These are phyloP conservation scores for Bryoglossum gracile DNA, from an alignment of 495 filamentous ascomycete genomes.

Conservation along the genomic window DNA sequence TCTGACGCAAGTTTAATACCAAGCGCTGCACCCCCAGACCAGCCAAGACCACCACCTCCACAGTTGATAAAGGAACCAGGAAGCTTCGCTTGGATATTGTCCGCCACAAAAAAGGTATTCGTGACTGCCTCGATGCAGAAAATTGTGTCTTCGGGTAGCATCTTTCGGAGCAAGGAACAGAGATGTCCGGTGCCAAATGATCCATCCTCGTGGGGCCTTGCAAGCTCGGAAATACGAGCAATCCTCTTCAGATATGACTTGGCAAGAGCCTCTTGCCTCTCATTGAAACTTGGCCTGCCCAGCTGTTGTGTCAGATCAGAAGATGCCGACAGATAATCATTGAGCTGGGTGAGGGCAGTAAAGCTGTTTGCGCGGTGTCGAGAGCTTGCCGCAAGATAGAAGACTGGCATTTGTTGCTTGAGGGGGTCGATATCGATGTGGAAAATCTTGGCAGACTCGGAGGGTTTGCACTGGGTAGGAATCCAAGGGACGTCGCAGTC, in stretches of 20 bases:
- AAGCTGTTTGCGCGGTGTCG: constrained; percentile 67
- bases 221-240: constrained; percentile 45
- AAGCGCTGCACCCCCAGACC: constrained; percentile 77
- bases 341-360: constrained; percentile 63
- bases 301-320: constrained; percentile 33
- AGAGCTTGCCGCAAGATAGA: constrained; percentile 64
- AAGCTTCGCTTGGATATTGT: constrained; percentile 61
- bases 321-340: constrained; percentile 39
- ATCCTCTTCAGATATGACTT: constrained; percentile 51
- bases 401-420: constrained; percentile 76
- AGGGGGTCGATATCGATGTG: constrained; percentile 80
- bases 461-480: constrained; percentile 47
- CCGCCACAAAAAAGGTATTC: constrained; percentile 63
- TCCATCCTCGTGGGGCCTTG: constrained; percentile 49
- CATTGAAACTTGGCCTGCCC: constrained; percentile 34
- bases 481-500: constrained; percentile 67
- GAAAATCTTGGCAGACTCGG: constrained; percentile 57
- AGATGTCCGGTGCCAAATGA: constrained; percentile 56
- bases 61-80: constrained; percentile 87
- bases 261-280: constrained; percentile 47
- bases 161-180: constrained; percentile 50
- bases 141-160: constrained; percentile 69
- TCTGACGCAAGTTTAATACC: constrained; percentile 81
- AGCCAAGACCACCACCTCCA: constrained; percentile 83
- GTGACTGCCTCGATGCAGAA: constrained; percentile 85